Base-by-base conservation (phyloP, 441 rosid genomes). In the Biscutella auriculata region DNA sequence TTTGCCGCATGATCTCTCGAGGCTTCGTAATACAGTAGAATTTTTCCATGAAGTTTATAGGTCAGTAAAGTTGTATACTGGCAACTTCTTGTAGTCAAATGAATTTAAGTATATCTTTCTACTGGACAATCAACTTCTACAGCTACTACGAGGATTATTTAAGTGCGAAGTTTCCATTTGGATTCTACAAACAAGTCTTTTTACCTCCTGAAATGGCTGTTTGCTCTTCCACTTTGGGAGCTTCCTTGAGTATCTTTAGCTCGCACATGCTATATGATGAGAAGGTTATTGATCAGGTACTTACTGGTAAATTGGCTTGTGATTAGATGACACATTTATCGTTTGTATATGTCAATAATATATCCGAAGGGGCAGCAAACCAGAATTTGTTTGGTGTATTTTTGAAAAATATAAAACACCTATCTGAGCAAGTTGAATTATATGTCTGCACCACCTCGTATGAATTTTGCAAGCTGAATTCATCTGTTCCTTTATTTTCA, bases 141-240 rank as follows among this genome's bases (percentile, higher is more conserved):
- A 93, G 99, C 68, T 81, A 87, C 73, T 93, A 82, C 70, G 97
- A 93, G 77, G 83, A 84, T 46, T 93, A 93, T 66, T 93, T 93
- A 62, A 84, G 83, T 40, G 80, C 85, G 37, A 82, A 83, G 42
- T 93, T 93, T 73, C 97, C 99, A 34, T 93, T 85, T 75, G 93
- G 89, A 25, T 82, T 88, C 51, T 89, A 93, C 73, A 93, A 89
- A 52, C 99, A 87, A 79, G 82, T 87, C 35, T 93, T 89, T 67
- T 45, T 93, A 60, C 79, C 95, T 70, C 95, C 97, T 55, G 97
- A 87, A 74, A 72, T 93, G 88, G 87, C 75, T 27, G 75, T 89
- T 54, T 85, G 86, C 29, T 83, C 97, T 1, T 67, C 78, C 10
- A 73, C 77, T 61, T 62, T 79, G 65, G 99, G 95, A 73, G 99